Evolutionary conservation across 2,329 filamentous ascomycete genomes (phyloP), one percentile per base, ranked within the genome.

Genomic region (Sclerotinia sclerotiorum): DNA sequence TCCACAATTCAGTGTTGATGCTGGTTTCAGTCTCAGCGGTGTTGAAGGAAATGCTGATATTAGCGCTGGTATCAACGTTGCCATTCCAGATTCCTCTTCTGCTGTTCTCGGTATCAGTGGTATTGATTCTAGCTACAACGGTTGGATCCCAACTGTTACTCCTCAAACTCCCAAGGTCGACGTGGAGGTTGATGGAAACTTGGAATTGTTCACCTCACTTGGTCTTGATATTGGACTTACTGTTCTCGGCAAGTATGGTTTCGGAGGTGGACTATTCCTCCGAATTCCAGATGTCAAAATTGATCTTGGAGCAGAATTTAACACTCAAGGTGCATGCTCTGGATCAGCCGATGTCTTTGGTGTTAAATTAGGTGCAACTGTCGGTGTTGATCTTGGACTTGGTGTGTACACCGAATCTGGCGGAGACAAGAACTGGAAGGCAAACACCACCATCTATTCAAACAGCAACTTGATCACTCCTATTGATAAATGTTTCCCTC

Each of bases 1-100:
- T 52, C 67, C 67, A 29, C 44, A 58, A n/a, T 65, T 69, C n/a
- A 57, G 21, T 13, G 55, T 69, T n/a, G 67, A 69, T 66, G 67
- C 67, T 17, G 63, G 63, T 58, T 69, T 69, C 6, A 1, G 2
- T 27, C 44, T 69, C 8, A 66, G 61, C 27, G 63, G 48, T 27
- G 52, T 69, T 17, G 21, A 56, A 21, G 67, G 67, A 17, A n/a
- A 21, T 51, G 63, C 63, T n/a, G n/a, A 39, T 5, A 54, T 66
- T 17, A 49, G 35, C 4, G 63, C 52, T 7, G 67, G 67, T n/a
- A 24, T 69, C 17, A 39, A 60, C 2, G 17, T 60, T 21, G 44
- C 35, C 21, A 60, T 69, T 44, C 61, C 61, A 11, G 67, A 69
- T 27, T 57, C 62, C n/a, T 65, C 67, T 11, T 66, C 61, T 11